Percentiles rank a stretch among this genome's conserved stretches.
Evolutionary conservation across 2,329 filamentous ascomycete genomes (phyloP).

Genomic region (Trichoderma endophyticum): DNA sequence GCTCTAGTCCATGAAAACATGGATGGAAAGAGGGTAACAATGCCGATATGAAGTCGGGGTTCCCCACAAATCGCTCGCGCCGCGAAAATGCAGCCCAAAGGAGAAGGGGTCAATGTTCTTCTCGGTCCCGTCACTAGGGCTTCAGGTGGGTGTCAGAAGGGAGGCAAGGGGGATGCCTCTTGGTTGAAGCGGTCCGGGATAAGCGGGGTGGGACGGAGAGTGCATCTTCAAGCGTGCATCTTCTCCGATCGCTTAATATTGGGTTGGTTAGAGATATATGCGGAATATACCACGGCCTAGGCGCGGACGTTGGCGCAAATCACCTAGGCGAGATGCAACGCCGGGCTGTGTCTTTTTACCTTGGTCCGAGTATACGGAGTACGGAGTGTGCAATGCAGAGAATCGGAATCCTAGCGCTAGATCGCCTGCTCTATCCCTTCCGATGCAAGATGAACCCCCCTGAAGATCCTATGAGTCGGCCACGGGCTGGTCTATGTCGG

Average conservation of each 20-base stretch:
- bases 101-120: not conserved
- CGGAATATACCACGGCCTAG: not conserved
- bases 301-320: not conserved
- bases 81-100: not conserved
- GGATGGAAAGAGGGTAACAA: not conserved
- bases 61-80: not conserved
- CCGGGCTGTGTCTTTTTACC: not conserved
- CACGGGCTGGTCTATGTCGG: not conserved
- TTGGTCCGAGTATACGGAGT: not conserved
- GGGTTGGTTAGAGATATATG: conserved; percentile 1
- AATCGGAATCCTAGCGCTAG: conserved; percentile 3
- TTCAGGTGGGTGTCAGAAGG: conserved; percentile 3
- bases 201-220: conserved; percentile 6
- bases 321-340: conserved; percentile 2
- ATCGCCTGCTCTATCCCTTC: conserved; percentile 5
- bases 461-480: conserved; percentile 4
- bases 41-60: conserved; percentile 9
- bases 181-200: conserved; percentile 2
- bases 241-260: conserved; percentile 13
- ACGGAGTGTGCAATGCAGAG: not conserved
- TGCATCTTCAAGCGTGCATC: conserved; percentile 10
- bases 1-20: not conserved
- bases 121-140: not conserved
- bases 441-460: conserved; percentile 10
- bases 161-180: not conserved